A percentile compares a stretch with the other conserved stretches of the same genome.
Evolutionary conservation across 1,284 basidiomycete species (phyloP).

Genomic region (Mycena sp.): DNA sequence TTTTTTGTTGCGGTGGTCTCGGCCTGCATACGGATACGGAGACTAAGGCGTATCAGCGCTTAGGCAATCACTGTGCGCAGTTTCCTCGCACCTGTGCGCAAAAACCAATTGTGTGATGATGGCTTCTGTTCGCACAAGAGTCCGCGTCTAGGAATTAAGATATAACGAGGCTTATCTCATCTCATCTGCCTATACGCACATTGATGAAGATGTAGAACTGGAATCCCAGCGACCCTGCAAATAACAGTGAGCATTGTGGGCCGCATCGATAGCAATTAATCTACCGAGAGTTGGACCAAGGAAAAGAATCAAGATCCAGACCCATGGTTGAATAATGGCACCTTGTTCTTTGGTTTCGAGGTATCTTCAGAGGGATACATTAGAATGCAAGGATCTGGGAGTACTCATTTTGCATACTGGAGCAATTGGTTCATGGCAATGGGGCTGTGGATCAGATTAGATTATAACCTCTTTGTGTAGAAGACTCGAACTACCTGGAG

Average conservation of each 20-base stretch:
- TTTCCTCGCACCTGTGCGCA: slow-evolving; percentile 57
- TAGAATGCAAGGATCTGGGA: not conserved
- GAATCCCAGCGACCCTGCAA: slow-evolving; percentile 39
- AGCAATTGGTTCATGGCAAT: slow-evolving; percentile 58
- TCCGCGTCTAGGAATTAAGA: slow-evolving; percentile 31
- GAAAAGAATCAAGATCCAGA: slow-evolving; percentile 73
- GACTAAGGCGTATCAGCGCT: slow-evolving; percentile 7
- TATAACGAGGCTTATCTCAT: not conserved
- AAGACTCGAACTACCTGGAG: slow-evolving; percentile 32
- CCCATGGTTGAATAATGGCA: slow-evolving; percentile 55
- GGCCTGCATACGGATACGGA: slow-evolving; percentile 63
- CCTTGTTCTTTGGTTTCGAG: slow-evolving; percentile 47
- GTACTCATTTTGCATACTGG: slow-evolving; percentile 20
- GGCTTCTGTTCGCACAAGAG: slow-evolving; percentile 52
- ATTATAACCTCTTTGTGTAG: not conserved
- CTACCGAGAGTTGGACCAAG: slow-evolving; percentile 54
- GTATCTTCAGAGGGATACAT: slow-evolving; percentile 41
- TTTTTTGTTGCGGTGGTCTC: slow-evolving; percentile 38
- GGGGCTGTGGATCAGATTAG: slow-evolving; percentile 41
- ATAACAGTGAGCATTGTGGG: not conserved
- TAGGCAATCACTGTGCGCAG: not conserved
- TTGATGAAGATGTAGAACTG: slow-evolving; percentile 50
- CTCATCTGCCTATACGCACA: not conserved
- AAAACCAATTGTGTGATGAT: slow-evolving; percentile 66
- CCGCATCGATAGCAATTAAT: slow-evolving; percentile 36